Evolutionary conservation across 2,329 filamentous ascomycete genomes (phyloP), one percentile per base, ranked within the genome.

Genomic region (Scleromitrula shiraiana): DNA sequence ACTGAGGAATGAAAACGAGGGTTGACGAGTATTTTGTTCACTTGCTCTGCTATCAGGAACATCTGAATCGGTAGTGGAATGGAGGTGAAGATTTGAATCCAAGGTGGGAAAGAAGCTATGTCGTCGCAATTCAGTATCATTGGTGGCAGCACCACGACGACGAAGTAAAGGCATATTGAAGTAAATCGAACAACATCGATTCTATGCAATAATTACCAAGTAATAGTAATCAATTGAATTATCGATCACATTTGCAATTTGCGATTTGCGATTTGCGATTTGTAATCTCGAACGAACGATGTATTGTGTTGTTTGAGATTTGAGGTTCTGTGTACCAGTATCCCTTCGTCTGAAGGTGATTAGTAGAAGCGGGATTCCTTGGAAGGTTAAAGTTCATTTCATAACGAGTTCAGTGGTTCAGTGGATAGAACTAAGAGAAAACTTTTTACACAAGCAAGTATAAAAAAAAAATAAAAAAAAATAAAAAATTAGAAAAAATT

Each of bases 1-100:
- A n/a, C 57, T 53, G 20, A 59, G 12, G 15, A 22, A 20, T 10
- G 17, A 47, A 37, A 63, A 60, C 7, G 56, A 60, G 6, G 58
- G 57, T 33, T 56, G 50, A 47, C 62, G 56, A 36, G 62, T 56
- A 9, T 63, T 59, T 50, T 64, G 62, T 50, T 65, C 62, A 52
- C 61, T 63, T 27, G 56, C 56, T 50, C 62, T 59, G 44, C 59
- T 52, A 54, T 58, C 54, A 15, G 56, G 23, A 19, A 47, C 17
- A 7, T 52, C 43, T 12, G 37, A 8, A 22, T 47, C 45, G 29
- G 32, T n/a, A 17, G 46, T 51, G 23, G 53, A 46, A 41, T 53
- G 54, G 46, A 46, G 52, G n/a, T 46, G 23, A 19, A 50, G 50
- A 8, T 62, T 46, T 14, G 46, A 15, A 26, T 49, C 46, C 6